Conservation (phyloP, 345 rosid genomes). For the Ailanthus altissimus region DNA sequence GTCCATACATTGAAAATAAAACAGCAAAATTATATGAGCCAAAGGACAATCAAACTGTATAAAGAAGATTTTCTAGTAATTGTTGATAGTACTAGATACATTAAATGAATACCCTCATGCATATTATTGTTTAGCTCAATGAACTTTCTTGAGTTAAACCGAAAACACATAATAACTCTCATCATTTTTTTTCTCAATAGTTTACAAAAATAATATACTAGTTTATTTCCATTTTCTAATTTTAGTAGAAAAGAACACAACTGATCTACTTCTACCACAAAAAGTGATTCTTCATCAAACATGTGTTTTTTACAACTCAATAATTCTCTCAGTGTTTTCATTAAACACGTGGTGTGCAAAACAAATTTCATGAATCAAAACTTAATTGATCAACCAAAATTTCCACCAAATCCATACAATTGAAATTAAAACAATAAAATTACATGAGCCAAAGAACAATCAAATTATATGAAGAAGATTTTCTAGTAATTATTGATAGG, state of each 20-base stretch:
- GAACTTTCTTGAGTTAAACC: not conserved
- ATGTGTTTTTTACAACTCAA: too few relatives aligned
- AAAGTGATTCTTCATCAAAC: not conserved
- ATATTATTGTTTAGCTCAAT: not conserved
- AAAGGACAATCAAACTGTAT: not conserved
- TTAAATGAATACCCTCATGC: not conserved
- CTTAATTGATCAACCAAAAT: too few relatives aligned
- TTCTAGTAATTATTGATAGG: not conserved
- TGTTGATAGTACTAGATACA: not conserved
- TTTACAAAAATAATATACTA: not conserved
- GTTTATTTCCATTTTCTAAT: too few relatives aligned
- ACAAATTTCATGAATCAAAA: too few relatives aligned
- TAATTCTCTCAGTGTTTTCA: too few relatives aligned
- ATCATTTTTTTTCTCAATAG: conserved; percentile 1
- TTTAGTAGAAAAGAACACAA: too few relatives aligned
- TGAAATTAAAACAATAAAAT: too few relatives aligned
- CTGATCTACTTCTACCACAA: not conserved
- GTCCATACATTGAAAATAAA: too few relatives aligned
- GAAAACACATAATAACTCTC: not conserved
- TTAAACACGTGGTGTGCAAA: too few relatives aligned
- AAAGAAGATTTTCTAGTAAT: not conserved
- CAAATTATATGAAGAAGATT: not conserved
- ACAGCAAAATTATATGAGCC: too few relatives aligned
- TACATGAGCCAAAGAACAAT: too few relatives aligned
- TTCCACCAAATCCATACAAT: too few relatives aligned